phyloP scores from a whole-genome alignment of 1,139 yeast species.

The Kodamaea anthophila region DNA sequence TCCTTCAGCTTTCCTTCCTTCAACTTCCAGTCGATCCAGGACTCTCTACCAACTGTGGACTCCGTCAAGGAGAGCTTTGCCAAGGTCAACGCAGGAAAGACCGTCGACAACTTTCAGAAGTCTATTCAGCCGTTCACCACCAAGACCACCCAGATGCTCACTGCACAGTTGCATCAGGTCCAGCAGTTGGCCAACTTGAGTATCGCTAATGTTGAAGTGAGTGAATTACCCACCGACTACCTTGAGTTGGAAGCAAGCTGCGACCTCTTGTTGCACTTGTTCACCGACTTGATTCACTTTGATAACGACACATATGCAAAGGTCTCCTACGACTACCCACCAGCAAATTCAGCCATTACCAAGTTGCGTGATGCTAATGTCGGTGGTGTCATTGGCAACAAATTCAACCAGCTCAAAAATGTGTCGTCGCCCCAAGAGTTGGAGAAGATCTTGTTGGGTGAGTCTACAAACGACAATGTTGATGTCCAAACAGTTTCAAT shows the following conservation, averaged over 20 bases:
- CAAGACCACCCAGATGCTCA: constrained; percentile 34
- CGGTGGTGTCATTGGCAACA: constrained; percentile 48
- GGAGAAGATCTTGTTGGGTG: constrained; percentile 40
- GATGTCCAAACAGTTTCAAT: constrained; percentile 31
- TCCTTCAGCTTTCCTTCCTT: constrained; percentile 48
- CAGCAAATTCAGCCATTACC: constrained; percentile 46
- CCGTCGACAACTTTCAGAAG: constrained; percentile 36
- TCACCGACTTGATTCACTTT: constrained; percentile 53
- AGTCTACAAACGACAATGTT: constrained; percentile 15
- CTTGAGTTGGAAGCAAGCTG: constrained; percentile 59
- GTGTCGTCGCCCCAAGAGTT: constrained; percentile 62
- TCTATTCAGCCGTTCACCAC: constrained; percentile 40
- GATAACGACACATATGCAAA: constrained; percentile 57
- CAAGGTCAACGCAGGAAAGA: constrained; percentile 34
- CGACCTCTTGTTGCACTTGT: constrained; percentile 54
- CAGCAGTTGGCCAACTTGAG: constrained; percentile 34
- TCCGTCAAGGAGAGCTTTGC: constrained; percentile 35
- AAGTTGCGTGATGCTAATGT: constrained; percentile 54
- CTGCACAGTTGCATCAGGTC: constrained; percentile 38
- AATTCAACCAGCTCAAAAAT: constrained; percentile 52
- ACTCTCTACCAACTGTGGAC: constrained; percentile 37
- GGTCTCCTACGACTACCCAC: constrained; percentile 70
- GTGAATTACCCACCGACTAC: constrained; percentile 72
- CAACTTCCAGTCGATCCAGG: constrained; percentile 43
- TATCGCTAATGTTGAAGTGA: constrained; percentile 33